Evolutionary conservation across 2,329 filamentous ascomycete genomes (phyloP).

Genomic region (Pleomassaria siparia): DNA sequence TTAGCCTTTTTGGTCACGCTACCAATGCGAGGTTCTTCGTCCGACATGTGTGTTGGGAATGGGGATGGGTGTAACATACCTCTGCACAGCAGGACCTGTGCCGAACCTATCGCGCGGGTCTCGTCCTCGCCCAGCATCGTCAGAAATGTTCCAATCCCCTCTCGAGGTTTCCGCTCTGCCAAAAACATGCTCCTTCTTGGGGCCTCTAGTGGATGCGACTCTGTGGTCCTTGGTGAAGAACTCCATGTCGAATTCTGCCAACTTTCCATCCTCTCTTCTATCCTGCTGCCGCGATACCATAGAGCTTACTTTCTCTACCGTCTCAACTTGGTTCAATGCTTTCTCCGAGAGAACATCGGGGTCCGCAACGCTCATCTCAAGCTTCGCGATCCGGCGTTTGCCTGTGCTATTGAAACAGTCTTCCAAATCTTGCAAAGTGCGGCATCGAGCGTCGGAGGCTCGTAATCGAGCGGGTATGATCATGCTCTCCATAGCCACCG

Average conservation of each 20-base stretch:
- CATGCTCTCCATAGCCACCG: constrained; percentile 74
- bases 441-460: constrained; percentile 41
- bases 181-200: constrained; percentile 43
- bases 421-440: constrained; percentile 64
- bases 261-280: constrained; percentile 15
- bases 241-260: constrained; percentile 38
- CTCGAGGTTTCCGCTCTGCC: constrained; percentile 43
- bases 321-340: constrained; percentile 21
- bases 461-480: constrained; percentile 74
- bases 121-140: constrained; percentile 25
- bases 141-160: constrained; percentile 40
- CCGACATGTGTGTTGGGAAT: not conserved
- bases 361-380: constrained; percentile 65
- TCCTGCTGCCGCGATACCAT: constrained; percentile 23
- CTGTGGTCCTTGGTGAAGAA: constrained; percentile 36
- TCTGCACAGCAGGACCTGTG: constrained; percentile 38
- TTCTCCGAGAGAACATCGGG: constrained; percentile 34
- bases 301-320: constrained; percentile 28
- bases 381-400: constrained; percentile 75
- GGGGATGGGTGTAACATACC: constrained; percentile 28
- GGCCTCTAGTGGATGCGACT: constrained; percentile 11
- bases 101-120: constrained; percentile 40
- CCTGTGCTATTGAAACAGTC: constrained; percentile 72
- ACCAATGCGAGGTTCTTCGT: not conserved
- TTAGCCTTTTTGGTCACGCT: not conserved